These are phyloP conservation scores for Lepidium africanum DNA, from an alignment of 345 rosid species.

Conservation along the genomic window DNA sequence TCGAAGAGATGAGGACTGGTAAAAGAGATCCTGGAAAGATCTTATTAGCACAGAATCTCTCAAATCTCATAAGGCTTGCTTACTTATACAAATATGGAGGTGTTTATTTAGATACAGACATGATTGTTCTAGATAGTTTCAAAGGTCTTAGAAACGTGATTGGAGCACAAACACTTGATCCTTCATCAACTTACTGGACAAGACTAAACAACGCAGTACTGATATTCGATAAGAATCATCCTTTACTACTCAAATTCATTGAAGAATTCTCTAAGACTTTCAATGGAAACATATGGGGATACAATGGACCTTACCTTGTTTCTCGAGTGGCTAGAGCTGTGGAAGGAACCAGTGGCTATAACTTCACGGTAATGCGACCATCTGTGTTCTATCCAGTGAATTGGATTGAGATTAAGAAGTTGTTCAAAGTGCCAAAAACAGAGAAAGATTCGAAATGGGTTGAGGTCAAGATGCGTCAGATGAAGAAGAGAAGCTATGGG, in stretches of 20 bases:
- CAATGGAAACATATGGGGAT: conserved; percentile 74
- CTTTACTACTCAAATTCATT: conserved; percentile 51
- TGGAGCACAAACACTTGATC: conserved; percentile 58
- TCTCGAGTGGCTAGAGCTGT: conserved; percentile 51
- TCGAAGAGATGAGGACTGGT: conserved; percentile 43
- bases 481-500: conserved; percentile 45
- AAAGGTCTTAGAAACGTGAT: conserved; percentile 46
- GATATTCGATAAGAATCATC: conserved; percentile 59
- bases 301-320: conserved; percentile 76
- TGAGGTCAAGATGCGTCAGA: conserved; percentile 36
- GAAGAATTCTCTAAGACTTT: conserved; percentile 63
- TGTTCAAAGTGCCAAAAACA: conserved; percentile 42
- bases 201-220: conserved; percentile 69
- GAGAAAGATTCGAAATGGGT: conserved; percentile 41
- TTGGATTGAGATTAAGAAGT: conserved; percentile 48
- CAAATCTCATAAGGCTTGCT: conserved; percentile 61
- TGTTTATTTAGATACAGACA: conserved; percentile 66
- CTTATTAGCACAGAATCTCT: conserved; percentile 59
- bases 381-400: conserved; percentile 58
- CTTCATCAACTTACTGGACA: conserved; percentile 47
- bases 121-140: conserved; percentile 49
- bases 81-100: conserved; percentile 74
- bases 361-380: conserved; percentile 53
- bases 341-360: conserved; percentile 30
- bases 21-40: conserved; percentile 63